Evolutionary conservation across 1,139 yeast species (phyloP), one percentile per base, ranked within the genome.

Genomic region (Arxiozyma slooffiae): DNA sequence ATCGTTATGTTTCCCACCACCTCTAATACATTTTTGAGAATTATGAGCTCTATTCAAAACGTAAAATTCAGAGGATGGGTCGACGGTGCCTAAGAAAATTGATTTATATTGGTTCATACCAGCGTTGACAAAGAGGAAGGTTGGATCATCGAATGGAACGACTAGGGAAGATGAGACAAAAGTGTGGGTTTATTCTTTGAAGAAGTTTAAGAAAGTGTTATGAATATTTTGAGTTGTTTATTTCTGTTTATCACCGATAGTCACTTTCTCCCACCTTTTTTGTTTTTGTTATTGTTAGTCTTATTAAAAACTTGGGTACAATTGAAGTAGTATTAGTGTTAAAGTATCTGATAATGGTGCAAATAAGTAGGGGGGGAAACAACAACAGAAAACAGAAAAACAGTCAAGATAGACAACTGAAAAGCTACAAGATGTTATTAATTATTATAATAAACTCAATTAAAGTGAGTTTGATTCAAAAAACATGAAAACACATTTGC

Each of bases 71-170:
- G 95, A 84, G 24, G 92, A 75, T 41, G 98, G 98, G 60, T 94
- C 97, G 45, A 88, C 97, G 4, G 97, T 90, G 50, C 99, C 99
- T 63, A 89, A 75, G 69, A 92, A 92, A 60, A 92, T 90, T 21
- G 97, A 96, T 71, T 92, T 92, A 72, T 89, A 92, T 72, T 92
- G 99, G 73, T 92, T 92, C 97, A 89, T 90, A 71, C 97, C 98
- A 52, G 98, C 97, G 68, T 92, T 92, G 64, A 97, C 95, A 66
- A 92, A 90, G 57, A 92, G 74, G 58, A 90, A 77, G 18, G 97
- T 90, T 50, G 98, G 98, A 68, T 92, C 99, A 71, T 92, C 96
- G 68, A 85, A 95, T 51, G 99, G 99, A 53, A 92, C 84, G 39
- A 92, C 97, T 1, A 96, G 87, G 4, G 97, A 89, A 1, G 95